Evolutionary conservation across 1,139 yeast genomes (phyloP), one percentile per base, ranked within the genome.

Genomic region (Meyerozyma carpophila): DNA sequence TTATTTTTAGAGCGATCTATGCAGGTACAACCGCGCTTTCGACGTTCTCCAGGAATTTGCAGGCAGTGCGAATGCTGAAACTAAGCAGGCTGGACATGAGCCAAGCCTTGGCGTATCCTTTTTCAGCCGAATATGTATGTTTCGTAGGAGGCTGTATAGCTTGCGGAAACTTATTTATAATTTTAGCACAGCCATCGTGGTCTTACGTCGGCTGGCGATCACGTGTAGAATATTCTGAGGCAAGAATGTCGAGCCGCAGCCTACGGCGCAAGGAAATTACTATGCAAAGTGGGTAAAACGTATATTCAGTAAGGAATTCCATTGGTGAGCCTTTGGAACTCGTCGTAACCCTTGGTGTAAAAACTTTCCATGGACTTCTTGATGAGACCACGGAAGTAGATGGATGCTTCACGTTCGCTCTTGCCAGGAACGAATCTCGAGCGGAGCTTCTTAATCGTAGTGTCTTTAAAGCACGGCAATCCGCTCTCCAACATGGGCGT

Each of bases 401-500:
- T 59, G 11, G 95, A 89, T 5, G 98, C 97, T 43, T 93, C 97
- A 46, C 81, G 83, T 49, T 93, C 98, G 31, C 79, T 68, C 63
- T 84, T 89, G 27, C 77, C 73, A 32, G 95, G 87, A 32, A 79
- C 96, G 69, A 94, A 93, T 52, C 99, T 73, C 39, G 71, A 71
- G 44, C 88, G 73, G 58, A 94, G 72, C 55, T 84, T 84, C 62
- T 80, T 84, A 47, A 93, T 87, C 0, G 97, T 88, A 42, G 84
- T 76, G 14, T 79, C 82, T 63, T 91, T 93, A 75, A 93, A 93
- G 62, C 98, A 93, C 7, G 98, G 98, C 58, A 93, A 75, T 2
- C 98, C 98, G 61, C 95, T 85, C 44, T 85, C 96, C 53, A 93
- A 72, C 98, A 94, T 94, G 4, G 98, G 97, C 37, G 75, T 73